A percentile compares a stretch with the other conserved stretches of the same genome.
phyloP scores from a whole-genome alignment of 306 rosid species.

The Herpetospermum pedunculosum region DNA sequence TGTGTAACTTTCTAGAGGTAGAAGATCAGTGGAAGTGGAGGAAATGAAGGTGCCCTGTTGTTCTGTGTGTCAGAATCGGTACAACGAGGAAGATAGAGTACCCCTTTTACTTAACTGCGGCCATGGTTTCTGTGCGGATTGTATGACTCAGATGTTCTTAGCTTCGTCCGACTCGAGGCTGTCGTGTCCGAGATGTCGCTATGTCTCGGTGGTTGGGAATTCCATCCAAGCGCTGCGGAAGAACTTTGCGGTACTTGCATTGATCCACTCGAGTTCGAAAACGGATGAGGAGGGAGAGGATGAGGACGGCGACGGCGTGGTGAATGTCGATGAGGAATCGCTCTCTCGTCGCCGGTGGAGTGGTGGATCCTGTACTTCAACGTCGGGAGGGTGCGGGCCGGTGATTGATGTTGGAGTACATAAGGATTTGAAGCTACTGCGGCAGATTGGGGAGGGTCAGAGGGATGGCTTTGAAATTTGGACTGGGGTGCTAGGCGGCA shows the following conservation, averaged over 20 bases:
- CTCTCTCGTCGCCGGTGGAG: slow-evolving; percentile 34
- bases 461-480: slow-evolving; percentile 75
- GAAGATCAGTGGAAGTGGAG: neutral
- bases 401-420: slow-evolving; percentile 80
- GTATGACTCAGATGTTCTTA: slow-evolving; percentile 77
- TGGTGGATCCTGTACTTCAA: slow-evolving; percentile 49
- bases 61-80: slow-evolving; percentile 90
- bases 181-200: slow-evolving; percentile 83
- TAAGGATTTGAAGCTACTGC: slow-evolving; percentile 58
- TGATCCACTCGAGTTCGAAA: slow-evolving; percentile 39
- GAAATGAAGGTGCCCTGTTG: slow-evolving; percentile 88
- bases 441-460: slow-evolving; percentile 68
- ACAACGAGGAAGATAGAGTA: slow-evolving; percentile 92
- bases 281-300: slow-evolving; percentile 44
- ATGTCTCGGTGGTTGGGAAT: slow-evolving; percentile 77
- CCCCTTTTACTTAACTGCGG: slow-evolving; percentile 98
- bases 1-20: neutral
- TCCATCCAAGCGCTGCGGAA: slow-evolving; percentile 78
- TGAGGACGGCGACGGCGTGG: slow-evolving; percentile 21
- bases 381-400: slow-evolving; percentile 79
- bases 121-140: slow-evolving; percentile 89
- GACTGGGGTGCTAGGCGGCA: slow-evolving; percentile 48
- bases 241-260: slow-evolving; percentile 80
- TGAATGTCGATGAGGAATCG: slow-evolving; percentile 26
- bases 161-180: slow-evolving; percentile 55